These are phyloP conservation scores for Podila horticola DNA, from an alignment of 192 early-diverging fungal species.

Conservation along the genomic window DNA sequence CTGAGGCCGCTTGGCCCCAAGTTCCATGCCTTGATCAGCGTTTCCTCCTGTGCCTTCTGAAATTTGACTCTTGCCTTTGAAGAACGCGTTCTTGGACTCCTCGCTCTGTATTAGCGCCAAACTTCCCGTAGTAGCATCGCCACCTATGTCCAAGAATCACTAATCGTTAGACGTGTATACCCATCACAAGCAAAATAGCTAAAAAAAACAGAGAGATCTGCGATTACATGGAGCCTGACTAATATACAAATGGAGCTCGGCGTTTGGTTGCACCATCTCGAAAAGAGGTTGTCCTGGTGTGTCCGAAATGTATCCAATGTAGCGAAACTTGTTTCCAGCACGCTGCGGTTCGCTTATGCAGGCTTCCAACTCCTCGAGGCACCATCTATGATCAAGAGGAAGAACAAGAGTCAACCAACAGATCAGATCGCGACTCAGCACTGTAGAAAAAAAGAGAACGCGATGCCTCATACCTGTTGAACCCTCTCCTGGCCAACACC, in stretches of 20 bases:
- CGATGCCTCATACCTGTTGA: constrained; percentile 65
- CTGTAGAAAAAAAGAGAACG: background rate
- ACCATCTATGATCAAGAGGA: constrained; percentile 17
- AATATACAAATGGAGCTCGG: constrained; percentile 77
- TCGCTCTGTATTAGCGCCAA: constrained; percentile 52
- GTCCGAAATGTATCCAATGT: background rate
- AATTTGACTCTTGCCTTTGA: constrained; percentile 21
- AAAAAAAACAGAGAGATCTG: background rate
- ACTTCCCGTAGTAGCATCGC: constrained; percentile 80
- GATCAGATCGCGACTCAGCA: background rate
- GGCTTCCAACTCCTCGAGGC: constrained; percentile 25
- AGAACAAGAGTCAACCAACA: background rate
- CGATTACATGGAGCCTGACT: constrained; percentile 81
- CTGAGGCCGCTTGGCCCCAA: background rate
- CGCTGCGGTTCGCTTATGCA: constrained; percentile 4
- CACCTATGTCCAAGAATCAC: constrained; percentile 55
- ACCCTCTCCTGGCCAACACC: constrained; percentile 81
- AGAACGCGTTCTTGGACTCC: constrained; percentile 44
- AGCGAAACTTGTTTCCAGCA: constrained; percentile 20
- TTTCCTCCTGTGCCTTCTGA: constrained; percentile 11
- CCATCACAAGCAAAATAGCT: background rate
- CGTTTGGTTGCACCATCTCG: constrained; percentile 8
- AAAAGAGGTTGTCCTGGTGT: constrained; percentile 9
- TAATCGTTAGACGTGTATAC: background rate
- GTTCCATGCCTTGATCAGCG: background rate